Base-by-base conservation (phyloP, 306 rosid species). In the Castanea crenata region DNA sequence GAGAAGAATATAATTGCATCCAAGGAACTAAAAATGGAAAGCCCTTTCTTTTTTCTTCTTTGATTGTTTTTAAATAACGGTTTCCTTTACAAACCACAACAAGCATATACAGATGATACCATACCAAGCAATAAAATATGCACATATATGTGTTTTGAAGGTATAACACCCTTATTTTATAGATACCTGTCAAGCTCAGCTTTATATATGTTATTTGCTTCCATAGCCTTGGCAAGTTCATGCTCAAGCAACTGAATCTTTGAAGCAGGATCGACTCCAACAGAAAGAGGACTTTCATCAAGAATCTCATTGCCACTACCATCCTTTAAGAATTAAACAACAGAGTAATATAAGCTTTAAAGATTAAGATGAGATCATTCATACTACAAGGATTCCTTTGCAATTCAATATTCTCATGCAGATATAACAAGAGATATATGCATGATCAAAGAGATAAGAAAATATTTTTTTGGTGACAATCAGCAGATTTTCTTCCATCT, bases 131-230 rank as follows among this genome's bases (percentile, higher is more conserved):
- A 3, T 7, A 13, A 75, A 51, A 51, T 12, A 31, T 16, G 58
- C 71, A 27, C 31, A 2, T 20, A 21, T 18, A 35, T 41, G 52
- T 67, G 51, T 55, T 75, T 80, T 56, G 72, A 74, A 82, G 61
- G 71, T 63, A 70, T 52, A 76, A 27, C 52, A 32, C 55, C 63
- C 51, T 81, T 38, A 38, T 38, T 74, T 71, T 49, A 49, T 49
- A 79, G 78, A 78, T 76, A 92, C 97, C 91, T 86, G 82, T 82
- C 85, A 81, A 82, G 83, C 83, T 91, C 92, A 88, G 74, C 81
- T 76, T 86, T 88, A 79, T 88, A 86, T n/a, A 61, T 78, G 88
- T 78, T 81, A 34, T 78, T 94, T 74, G 83, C 90, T 81, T 89
- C 94, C 86, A 88, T 59, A 62, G 87, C 86, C 81, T 91, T 90